Conservation (phyloP, 108 stramenopile species). For the Nitzschia inconspicua region DNA sequence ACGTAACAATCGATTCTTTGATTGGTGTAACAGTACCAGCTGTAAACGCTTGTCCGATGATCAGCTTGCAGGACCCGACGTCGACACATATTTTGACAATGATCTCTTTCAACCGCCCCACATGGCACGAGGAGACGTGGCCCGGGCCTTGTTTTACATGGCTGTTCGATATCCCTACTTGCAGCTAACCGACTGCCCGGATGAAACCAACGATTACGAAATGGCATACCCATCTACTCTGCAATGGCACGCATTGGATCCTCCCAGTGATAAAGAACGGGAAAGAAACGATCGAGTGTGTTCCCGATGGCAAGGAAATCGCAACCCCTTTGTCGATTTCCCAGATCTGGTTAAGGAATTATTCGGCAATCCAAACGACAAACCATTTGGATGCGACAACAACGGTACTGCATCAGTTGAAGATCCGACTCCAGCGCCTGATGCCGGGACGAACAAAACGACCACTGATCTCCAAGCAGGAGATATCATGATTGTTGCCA, state of each 20-base stretch:
- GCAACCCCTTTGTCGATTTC: constrained; percentile 80
- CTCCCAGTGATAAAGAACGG: constrained; percentile 48
- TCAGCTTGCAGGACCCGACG: constrained; percentile 11
- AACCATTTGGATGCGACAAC: neutral
- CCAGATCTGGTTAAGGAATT: constrained; percentile 51
- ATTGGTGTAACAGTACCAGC: constrained; percentile 19
- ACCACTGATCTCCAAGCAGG: constrained; percentile 1
- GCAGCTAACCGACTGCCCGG: constrained; percentile 29
- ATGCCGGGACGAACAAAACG: neutral
- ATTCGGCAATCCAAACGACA: constrained; percentile 10
- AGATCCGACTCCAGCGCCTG: neutral
- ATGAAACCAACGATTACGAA: neutral
- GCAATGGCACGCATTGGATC: constrained; percentile 72
- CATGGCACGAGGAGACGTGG: constrained; percentile 66
- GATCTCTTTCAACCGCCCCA: constrained; percentile 42
- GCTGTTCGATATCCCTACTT: constrained; percentile 49
- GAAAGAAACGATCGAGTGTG: constrained; percentile 63
- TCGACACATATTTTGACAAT: constrained; percentile 36
- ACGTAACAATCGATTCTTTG: constrained; percentile 56
- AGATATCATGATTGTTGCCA: constrained; percentile 33
- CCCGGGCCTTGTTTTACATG: constrained; percentile 80
- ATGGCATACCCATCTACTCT: constrained; percentile 56
- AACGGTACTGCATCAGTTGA: neutral
- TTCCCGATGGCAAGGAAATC: constrained; percentile 72
- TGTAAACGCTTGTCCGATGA: constrained; percentile 9